These are phyloP conservation scores for Telopea speciosissima DNA, from an alignment of 177 flowering plant genomes.

Conservation along the genomic window DNA sequence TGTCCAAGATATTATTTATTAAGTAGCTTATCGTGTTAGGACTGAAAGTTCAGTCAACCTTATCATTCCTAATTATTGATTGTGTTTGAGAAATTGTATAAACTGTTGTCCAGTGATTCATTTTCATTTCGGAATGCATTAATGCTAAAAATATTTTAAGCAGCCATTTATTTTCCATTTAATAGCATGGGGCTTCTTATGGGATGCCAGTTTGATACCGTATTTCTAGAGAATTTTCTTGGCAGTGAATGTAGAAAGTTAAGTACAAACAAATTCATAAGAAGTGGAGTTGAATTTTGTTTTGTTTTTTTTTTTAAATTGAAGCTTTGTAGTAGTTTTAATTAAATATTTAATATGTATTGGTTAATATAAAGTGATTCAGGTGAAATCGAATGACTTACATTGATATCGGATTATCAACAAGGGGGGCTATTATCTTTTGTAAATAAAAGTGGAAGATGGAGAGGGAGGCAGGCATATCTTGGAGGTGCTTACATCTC, in stretches of 20 bases:
- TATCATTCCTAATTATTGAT: neutral
- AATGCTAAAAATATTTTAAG: too few relatives aligned
- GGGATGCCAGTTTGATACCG: too few relatives aligned
- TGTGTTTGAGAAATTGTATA: neutral
- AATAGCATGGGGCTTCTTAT: neutral
- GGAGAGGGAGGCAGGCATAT: too few relatives aligned
- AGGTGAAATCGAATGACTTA: too few relatives aligned
- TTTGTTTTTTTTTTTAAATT: too few relatives aligned
- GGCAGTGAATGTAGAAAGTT: neutral
- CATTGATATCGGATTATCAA: too few relatives aligned
- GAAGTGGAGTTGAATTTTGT: neutral
- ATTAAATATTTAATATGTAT: too few relatives aligned
- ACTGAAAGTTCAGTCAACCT: neutral
- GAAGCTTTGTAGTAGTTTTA: neutral
- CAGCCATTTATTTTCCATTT: neutral
- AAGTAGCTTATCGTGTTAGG: neutral
- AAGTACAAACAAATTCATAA: neutral
- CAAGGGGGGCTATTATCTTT: too few relatives aligned
- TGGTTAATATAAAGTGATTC: too few relatives aligned
- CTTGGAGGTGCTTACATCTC: too few relatives aligned
- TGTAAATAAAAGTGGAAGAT: too few relatives aligned
- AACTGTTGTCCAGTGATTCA: neutral
- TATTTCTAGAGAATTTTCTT: neutral
- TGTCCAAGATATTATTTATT: neutral
- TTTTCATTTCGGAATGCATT: neutral